These are phyloP conservation scores for Cyclaneusma minus DNA, from an alignment of 2,329 filamentous ascomycete genomes.

Conservation along the genomic window DNA sequence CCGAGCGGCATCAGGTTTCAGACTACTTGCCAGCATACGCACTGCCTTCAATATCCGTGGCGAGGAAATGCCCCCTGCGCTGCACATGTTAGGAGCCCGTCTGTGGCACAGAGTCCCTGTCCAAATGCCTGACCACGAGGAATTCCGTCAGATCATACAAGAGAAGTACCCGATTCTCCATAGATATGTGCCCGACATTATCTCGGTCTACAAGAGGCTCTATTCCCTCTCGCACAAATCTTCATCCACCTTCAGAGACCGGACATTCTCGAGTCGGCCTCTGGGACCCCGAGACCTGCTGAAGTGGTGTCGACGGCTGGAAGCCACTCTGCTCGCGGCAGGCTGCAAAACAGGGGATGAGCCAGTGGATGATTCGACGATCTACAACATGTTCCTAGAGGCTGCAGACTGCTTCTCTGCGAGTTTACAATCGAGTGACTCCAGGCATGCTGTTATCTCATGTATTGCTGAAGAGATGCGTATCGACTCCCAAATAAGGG, in stretches of 20 bases:
- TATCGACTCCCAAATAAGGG: constrained; percentile 65
- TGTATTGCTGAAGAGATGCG: constrained; percentile 78
- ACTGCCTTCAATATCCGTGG: constrained; percentile 56
- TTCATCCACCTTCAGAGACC: constrained; percentile 28
- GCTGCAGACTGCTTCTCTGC: constrained; percentile 85
- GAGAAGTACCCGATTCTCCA: constrained; percentile 55
- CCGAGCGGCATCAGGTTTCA: constrained; percentile 69
- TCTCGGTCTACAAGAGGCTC: constrained; percentile 41
- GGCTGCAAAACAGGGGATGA: constrained; percentile 53
- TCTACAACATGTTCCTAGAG: constrained; percentile 84
- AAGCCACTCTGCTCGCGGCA: constrained; percentile 43
- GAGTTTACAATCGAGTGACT: constrained; percentile 51
- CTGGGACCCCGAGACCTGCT: constrained; percentile 66
- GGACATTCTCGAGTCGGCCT: constrained; percentile 31
- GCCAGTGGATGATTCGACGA: constrained; percentile 52
- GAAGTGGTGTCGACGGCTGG: constrained; percentile 76
- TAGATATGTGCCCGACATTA: constrained; percentile 42
- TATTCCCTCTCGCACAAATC: constrained; percentile 26
- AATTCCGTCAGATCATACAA: constrained; percentile 61
- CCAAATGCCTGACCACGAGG: constrained; percentile 45
- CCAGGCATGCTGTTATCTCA: constrained; percentile 43
- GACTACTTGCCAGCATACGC: constrained; percentile 81
- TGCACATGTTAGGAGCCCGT: constrained; percentile 62
- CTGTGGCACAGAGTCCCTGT: constrained; percentile 75
- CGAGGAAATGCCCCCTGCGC: constrained; percentile 47